Evolutionary conservation across 1,284 basidiomycete species (phyloP), one percentile per base, ranked within the genome.

Genomic region (Pseudozyma hubeiensis): DNA sequence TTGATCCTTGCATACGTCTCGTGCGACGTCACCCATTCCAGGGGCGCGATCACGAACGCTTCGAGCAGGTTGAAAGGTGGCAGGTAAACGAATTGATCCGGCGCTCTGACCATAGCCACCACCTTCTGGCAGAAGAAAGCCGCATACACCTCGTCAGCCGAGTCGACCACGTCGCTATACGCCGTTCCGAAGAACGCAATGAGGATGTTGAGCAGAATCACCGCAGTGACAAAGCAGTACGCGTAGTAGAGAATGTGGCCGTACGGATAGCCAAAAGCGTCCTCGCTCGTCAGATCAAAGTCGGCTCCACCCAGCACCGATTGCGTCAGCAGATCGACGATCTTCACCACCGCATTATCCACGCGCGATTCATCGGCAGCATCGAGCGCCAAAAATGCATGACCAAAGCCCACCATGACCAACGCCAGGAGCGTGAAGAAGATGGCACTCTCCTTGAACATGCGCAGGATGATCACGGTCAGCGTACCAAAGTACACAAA

Each of bases 351-450:
- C 33, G 88, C 87, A 59, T 91, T 90, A 30, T 70, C 60, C 16
- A 80, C 68, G 1, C 87, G 87, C 41, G 89, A 87, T 17, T 93
- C 93, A 84, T 97, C 94, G 3, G 94, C 93, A 34, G 92, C 93
- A 81, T 97, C 94, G 31, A 97, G 87, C 1, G 94, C 94, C 80
- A 92, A 93, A 73, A 96, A 87, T 1, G 90, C 92, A 85, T 94
- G 94, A 17, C 88, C 87, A 82, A 97, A 97, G 1, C 94, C 94
- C 40, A 93, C 84, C 8, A 89, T 91, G 58, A 96, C 88, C 39
- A 97, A 88, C 6, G 90, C 92, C 7, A 95, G 86, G 34, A 94
- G 86, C 89, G 73, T 40, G 45, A 57, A 66, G 33, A 70, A 70
- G 56, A 53, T 57, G 34, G 92, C 90, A 9, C 92, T 94, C 85